Evolutionary conservation across 1,284 basidiomycete genomes (phyloP).

Genomic region (Exsudoporus floridanus): DNA sequence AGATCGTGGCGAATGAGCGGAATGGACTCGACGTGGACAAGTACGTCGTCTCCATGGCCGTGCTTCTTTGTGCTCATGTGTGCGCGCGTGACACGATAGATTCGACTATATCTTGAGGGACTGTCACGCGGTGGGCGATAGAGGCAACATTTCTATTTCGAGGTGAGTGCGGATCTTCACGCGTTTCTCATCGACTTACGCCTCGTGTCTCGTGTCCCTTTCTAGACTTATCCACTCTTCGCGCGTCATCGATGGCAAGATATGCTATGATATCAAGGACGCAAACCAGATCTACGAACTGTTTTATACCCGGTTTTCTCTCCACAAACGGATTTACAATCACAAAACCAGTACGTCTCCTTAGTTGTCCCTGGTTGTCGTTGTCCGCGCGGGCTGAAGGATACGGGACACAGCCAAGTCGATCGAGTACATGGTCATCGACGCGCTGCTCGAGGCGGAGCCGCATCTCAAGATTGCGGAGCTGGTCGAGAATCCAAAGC

Average conservation of each 20-base stretch:
- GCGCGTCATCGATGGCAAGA: constrained; percentile 67
- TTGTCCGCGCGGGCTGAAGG: background rate
- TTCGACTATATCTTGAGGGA: constrained; percentile 81
- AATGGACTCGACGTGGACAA: constrained; percentile 85
- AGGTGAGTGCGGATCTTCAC: constrained; percentile 5
- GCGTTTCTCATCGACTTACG: background rate
- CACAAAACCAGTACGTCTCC: constrained; percentile 72
- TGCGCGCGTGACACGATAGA: constrained; percentile 35
- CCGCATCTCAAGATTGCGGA: constrained; percentile 57
- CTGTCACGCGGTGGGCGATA: constrained; percentile 66
- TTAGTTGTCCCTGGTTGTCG: no score
- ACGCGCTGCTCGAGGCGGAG: constrained; percentile 67
- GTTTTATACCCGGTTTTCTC: constrained; percentile 66
- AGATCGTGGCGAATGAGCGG: constrained; percentile 75
- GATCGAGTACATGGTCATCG: constrained; percentile 78
- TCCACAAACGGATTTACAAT: constrained; percentile 76
- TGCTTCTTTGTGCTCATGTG: background rate
- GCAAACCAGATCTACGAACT: constrained; percentile 72
- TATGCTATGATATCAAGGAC: constrained; percentile 80
- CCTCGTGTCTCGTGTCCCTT: background rate
- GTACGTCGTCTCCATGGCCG: constrained; percentile 34
- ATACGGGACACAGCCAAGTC: constrained; percentile 52
- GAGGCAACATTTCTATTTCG: constrained; percentile 51
- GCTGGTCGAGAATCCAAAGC: constrained; percentile 54
- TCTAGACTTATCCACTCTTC: constrained; percentile 67